These are phyloP conservation scores for Fusarium keratoplasticum DNA, from an alignment of 2,329 filamentous ascomycete genomes.

Conservation along the genomic window DNA sequence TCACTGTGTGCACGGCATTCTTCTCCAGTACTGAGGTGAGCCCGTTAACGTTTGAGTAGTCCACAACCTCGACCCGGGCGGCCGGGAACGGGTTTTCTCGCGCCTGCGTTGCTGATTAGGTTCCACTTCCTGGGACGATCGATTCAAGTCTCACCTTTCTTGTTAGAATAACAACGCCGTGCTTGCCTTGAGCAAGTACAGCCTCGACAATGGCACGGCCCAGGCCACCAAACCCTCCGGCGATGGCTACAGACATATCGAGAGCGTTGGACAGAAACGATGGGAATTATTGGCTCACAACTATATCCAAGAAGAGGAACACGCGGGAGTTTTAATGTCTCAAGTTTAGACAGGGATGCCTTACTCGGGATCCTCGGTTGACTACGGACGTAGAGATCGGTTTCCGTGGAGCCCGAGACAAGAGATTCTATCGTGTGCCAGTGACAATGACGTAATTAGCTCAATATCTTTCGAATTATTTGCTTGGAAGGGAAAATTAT, in stretches of 20 bases:
- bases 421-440: neutral
- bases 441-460: neutral
- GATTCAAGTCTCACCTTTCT: slow-evolving; percentile 48
- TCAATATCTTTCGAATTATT: neutral
- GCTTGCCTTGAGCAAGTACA: slow-evolving; percentile 48
- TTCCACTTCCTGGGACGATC: slow-evolving; percentile 31
- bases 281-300: no score
- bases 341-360: neutral
- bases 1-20: slow-evolving; percentile 5
- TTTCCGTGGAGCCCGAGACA: neutral
- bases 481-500: no score
- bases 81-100: slow-evolving; percentile 5
- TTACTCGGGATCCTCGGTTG: neutral
- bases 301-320: no score
- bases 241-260: slow-evolving; percentile 51
- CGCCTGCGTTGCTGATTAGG: slow-evolving; percentile 18
- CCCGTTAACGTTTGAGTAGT: slow-evolving; percentile 44
- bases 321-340: neutral
- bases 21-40: slow-evolving; percentile 44
- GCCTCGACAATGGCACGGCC: slow-evolving; percentile 60
- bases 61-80: slow-evolving; percentile 38
- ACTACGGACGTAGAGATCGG: neutral
- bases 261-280: no score
- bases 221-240: slow-evolving; percentile 59
- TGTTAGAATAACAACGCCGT: slow-evolving; percentile 55